Evolutionary conservation across 345 rosid genomes (phyloP).

Genomic region (Hevea brasiliensis): DNA sequence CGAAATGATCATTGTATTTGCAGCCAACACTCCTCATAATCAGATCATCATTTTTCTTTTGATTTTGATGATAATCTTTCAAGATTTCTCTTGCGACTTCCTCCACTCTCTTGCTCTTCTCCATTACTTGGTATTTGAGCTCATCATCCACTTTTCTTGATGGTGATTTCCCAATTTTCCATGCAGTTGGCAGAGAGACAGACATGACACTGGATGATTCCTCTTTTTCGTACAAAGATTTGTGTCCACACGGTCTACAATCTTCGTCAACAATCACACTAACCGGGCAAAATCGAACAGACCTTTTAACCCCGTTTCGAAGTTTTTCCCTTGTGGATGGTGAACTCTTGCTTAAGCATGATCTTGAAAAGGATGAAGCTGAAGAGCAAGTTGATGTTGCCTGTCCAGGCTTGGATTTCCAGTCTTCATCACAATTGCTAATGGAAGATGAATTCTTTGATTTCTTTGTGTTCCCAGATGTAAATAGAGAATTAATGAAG

Average conservation of each 20-base stretch:
- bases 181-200: slow-evolving; percentile 39
- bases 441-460: slow-evolving; percentile 40
- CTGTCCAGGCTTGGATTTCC: slow-evolving; percentile 44
- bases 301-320: slow-evolving; percentile 58
- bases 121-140: slow-evolving; percentile 8
- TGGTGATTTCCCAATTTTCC: slow-evolving; percentile 48
- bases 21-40: slow-evolving; percentile 5
- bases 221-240: slow-evolving; percentile 29
- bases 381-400: slow-evolving; percentile 65
- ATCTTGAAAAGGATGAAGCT: slow-evolving; percentile 78
- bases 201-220: slow-evolving; percentile 26
- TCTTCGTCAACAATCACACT: slow-evolving; percentile 75
- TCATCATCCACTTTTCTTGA: slow-evolving; percentile 31
- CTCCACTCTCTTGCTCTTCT: slow-evolving; percentile 41
- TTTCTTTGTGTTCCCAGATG: slow-evolving; percentile 44
- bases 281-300: slow-evolving; percentile 67
- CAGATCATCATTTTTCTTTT: slow-evolving; percentile 26
- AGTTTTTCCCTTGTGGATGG: slow-evolving; percentile 59
- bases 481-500: slow-evolving; percentile 74
- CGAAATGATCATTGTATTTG: not conserved
- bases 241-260: slow-evolving; percentile 54
- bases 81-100: slow-evolving; percentile 48
- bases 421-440: slow-evolving; percentile 32
- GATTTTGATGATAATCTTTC: slow-evolving; percentile 37
- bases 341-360: slow-evolving; percentile 67